Conservation (phyloP, 1,284 basidiomycete species). For the Psilocybe mexicana region DNA sequence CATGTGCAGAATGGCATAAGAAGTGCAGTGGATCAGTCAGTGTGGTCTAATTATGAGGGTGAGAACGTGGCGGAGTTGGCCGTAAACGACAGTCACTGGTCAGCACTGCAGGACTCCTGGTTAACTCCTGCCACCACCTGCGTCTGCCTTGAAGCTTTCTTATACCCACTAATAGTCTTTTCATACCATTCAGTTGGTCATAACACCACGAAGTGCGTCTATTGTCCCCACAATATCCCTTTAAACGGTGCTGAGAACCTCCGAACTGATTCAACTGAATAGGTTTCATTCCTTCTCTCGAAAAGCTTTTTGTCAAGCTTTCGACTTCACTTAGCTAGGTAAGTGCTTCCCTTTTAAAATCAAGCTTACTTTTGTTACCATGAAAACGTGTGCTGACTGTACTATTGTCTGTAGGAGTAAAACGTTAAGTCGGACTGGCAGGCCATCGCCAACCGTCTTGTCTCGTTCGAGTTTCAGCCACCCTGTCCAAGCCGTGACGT, state of each 20-base stretch:
- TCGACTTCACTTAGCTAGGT: not conserved
- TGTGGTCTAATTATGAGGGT: too few species aligned
- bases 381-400: not conserved
- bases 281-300: not conserved
- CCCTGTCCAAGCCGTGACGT: slow-evolving; percentile 2
- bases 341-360: not conserved
- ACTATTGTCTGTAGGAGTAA: not conserved
- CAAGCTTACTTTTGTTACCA: not conserved
- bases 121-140: too few species aligned
- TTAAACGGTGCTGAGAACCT: not conserved
- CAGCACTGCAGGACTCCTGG: too few species aligned
- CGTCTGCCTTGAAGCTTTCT: not conserved
- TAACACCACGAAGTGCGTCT: not conserved
- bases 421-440: slow-evolving; percentile 11
- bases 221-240: too few species aligned
- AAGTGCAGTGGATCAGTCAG: too few species aligned
- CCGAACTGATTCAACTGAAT: not conserved
- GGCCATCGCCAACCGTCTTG: slow-evolving; percentile 1
- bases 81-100: too few species aligned
- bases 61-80: too few species aligned
- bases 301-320: not conserved
- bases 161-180: not conserved
- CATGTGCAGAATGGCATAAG: too few species aligned
- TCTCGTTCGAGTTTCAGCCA: slow-evolving; percentile 15
- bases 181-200: not conserved